These are phyloP conservation scores for Solidago caesia DNA, from an alignment of 129 eudicot species.

Conservation along the genomic window DNA sequence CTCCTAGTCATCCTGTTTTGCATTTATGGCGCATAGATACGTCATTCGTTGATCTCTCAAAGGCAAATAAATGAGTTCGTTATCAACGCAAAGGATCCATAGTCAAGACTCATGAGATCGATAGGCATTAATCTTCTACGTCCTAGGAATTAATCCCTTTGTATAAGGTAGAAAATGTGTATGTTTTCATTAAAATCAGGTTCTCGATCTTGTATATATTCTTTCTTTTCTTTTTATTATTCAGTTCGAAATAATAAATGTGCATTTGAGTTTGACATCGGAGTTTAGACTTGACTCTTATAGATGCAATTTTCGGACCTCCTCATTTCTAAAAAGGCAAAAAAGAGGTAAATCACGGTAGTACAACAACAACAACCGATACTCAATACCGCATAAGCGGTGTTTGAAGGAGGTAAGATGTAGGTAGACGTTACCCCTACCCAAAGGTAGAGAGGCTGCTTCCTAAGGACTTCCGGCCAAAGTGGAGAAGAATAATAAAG, in stretches of 20 bases:
- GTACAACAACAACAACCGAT: too few relatives aligned
- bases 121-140: slow-evolving; percentile 11
- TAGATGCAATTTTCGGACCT: too few relatives aligned
- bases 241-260: slow-evolving; percentile 21
- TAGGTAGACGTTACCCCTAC: too few relatives aligned
- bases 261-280: not conserved
- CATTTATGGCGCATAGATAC: not conserved
- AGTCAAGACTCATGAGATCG: slow-evolving; percentile 14
- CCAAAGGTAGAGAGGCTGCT: too few relatives aligned
- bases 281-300: not conserved
- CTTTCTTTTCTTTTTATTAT: not conserved
- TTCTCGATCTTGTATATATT: not conserved
- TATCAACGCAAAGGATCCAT: slow-evolving; percentile 2
- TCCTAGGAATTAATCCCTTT: slow-evolving; percentile 21
- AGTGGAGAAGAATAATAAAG: too few relatives aligned
- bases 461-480: too few relatives aligned
- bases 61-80: not conserved
- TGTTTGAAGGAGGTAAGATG: too few relatives aligned
- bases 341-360: not conserved
- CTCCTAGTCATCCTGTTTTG: slow-evolving; percentile 7
- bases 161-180: slow-evolving; percentile 19
- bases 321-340: not conserved
- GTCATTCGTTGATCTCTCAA: slow-evolving; percentile 16
- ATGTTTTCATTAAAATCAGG: not conserved
- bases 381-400: too few relatives aligned